Evolutionary conservation across 441 rosid genomes (phyloP), one percentile per base, ranked within the genome.

Genomic region (Pelargonium myrrhifolium): DNA sequence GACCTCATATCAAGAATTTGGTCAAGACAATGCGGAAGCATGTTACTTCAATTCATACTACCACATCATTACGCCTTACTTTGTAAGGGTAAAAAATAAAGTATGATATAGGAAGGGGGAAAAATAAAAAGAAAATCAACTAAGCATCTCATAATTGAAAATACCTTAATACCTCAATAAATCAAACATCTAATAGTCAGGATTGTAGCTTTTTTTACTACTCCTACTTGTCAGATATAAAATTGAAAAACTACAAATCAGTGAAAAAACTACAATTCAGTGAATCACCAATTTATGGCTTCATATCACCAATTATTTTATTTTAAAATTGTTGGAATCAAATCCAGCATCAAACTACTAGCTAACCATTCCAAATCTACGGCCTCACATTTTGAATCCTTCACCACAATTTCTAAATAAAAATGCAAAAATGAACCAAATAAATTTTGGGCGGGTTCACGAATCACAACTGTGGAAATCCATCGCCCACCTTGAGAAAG

Each of bases 401-500:
- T 10, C 17, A 15, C 31, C 14, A 26, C 61, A 69, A 24, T 53
- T 18, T 8, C 59, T 18, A 31, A 39, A 18, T 5, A 10, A 62
- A 11, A 61, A 43, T 2, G 11, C 11, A 49, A 49, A 14, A 12
- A 15, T 17, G 17, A 39, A 20, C 67, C 49, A 64, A 64, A 64
- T 24, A 7, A 62, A 31, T 22, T 64, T n/a, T n/a, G n/a, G n/a
- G n/a, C n/a, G n/a, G n/a, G n/a, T n/a, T n/a, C n/a, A n/a, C n/a
- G n/a, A n/a, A n/a, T n/a, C 18, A 20, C 49, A 64, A 64, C 8
- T 6, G 59, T 18, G 18, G 14, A 47, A 47, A 47, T 18, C 1
- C 55, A 11, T 55, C 28, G n/a, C 18, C n/a, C 43, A 78, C 79
- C 79, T 65, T 77, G 87, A 39, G 87, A 83, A 56, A 81, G 82